Evolutionary conservation across 2,329 filamentous ascomycete genomes (phyloP), one percentile per base, ranked within the genome.

Genomic region (Diaporthe ampelina): DNA sequence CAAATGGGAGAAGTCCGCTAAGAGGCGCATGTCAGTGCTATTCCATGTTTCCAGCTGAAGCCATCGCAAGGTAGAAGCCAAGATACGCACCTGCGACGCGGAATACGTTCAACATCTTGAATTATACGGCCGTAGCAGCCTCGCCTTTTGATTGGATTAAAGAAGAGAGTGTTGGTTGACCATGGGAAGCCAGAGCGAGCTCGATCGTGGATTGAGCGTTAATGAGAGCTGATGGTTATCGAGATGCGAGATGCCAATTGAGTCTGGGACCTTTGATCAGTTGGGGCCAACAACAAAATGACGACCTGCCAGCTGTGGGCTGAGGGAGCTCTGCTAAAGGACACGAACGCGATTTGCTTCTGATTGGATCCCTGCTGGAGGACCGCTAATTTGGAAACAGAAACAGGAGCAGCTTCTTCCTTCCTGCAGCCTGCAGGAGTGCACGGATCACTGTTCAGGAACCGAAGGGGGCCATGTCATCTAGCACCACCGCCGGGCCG

Each of bases 1-100:
- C 80, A 99, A 87, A 88, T 99, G 97, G 88, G 95, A 98, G 83
- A 99, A 91, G 89, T 99, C 97, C 86, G 92, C 95, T 98, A 79
- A 73, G 72, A n/a, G 43, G 59, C 54, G 76, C 80, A 75, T 81
- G 77, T 77, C 68, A 76, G 70, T 70, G 15, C 15, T 15, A 19
- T 43, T 43, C 50, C 50, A 37, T 8, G 29, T 29, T 37, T 26
- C 52, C 69, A 11, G 63, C 32, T 73, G 59, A 72, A 57, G 73
- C 77, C 70, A 76, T 73, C 70, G 70, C 72, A 56, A 56, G 24
- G 19, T 19, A 19, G 50, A 54, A 48, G 57, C 26, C 45, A 72
- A 58, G 67, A 72, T 77, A 81, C 86, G 72, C 82, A 90, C 89
- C 90, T 76, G 88, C 82, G 79, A 91, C 81, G 81, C 90, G 87